Evolutionary conservation across 768 basidiomycete genomes (phyloP), one percentile per base, ranked within the genome.

Genomic region (Cantharellus anzutake): DNA sequence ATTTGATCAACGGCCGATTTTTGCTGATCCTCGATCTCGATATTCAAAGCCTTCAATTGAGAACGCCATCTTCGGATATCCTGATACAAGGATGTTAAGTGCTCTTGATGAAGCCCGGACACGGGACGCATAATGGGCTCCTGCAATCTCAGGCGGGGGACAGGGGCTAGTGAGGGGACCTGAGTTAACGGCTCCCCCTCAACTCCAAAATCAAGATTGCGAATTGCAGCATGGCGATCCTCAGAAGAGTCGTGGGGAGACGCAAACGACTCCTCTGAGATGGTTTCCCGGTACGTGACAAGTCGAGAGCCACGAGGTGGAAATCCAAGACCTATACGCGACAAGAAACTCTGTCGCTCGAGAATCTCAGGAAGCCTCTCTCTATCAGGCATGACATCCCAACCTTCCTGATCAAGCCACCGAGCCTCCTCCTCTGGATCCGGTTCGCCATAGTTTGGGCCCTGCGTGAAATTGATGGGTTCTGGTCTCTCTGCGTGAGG

Each of bases 61-160:
- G 81, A 77, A 42, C 86, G 76, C 80, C 83, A 84, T 59, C 75
- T 72, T 39, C 79, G 80, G 66, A 88, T 88, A 59, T 82, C 80
- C 16, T 73, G 67, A 66, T 88, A 90, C 20, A 85, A 79, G 3
- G 71, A 67, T 4, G 80, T 80, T 5, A 87, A 78, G 59, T 80
- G 75, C 39, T 80, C 78, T 57, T 80, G 84, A 64, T 82, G 75
- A 40, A 86, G 68, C 4, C 83, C 83, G 5, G 84, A 83, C 42
- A 80, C 70, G n/a, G 86, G 85, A 3, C 84, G 77, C 11, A 86
- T 82, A 65, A 84, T 84, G 11, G 85, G 84, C 60, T 80, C 80
- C 5, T 74, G 71, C 11, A 78, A 76, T 66, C 86, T 84, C 16
- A 85, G 67, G 39, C 84, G 82, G 57, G 85, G 70, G 67, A 86